Evolutionary conservation across 23 red algal species (phyloP).

Genomic region (Gracilaria gracilis): DNA sequence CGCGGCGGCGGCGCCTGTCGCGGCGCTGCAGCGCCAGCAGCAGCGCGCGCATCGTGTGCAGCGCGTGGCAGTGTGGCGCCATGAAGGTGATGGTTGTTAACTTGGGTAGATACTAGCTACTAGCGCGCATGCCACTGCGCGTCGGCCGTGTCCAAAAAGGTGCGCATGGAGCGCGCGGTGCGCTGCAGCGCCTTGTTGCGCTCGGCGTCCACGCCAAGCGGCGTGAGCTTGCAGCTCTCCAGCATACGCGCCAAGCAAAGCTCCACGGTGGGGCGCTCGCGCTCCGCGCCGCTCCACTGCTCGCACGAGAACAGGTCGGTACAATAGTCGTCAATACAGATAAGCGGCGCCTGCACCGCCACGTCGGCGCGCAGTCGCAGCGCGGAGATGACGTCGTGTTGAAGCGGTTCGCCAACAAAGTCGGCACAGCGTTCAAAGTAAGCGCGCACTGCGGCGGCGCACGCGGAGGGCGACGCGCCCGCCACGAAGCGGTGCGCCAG

Average conservation of each 20-base stretch:
- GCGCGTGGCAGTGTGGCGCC: no score
- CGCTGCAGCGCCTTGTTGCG: conserved; percentile 14
- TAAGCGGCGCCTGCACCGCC: conserved; percentile 45
- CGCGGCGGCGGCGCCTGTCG: background rate
- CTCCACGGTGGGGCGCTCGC: conserved; percentile 39
- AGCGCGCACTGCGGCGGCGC: conserved; percentile 22
- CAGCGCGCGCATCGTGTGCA: background rate
- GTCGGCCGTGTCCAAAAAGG: conserved; percentile 56
- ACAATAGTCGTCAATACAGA: conserved; percentile 52
- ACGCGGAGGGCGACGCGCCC: conserved; percentile 22
- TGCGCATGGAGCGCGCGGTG: conserved; percentile 9
- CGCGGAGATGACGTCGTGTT: conserved; percentile 31
- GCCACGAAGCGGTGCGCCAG: conserved; percentile 46
- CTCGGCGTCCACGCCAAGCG: conserved; percentile 30
- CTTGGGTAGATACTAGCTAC: no score
- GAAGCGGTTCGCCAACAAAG: background rate
- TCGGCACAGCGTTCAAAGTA: conserved; percentile 40
- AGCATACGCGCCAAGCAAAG: conserved; percentile 44
- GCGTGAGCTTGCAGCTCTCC: conserved; percentile 4
- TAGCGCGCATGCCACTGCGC: conserved; percentile 9
- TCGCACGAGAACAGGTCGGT: conserved; percentile 55
- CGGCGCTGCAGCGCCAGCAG: background rate
- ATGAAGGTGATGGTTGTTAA: no score
- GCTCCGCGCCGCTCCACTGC: conserved; percentile 37
- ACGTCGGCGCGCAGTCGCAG: conserved; percentile 32